Base-by-base conservation (phyloP, 1,284 basidiomycete species). In the Sporisorium scitamineum region DNA sequence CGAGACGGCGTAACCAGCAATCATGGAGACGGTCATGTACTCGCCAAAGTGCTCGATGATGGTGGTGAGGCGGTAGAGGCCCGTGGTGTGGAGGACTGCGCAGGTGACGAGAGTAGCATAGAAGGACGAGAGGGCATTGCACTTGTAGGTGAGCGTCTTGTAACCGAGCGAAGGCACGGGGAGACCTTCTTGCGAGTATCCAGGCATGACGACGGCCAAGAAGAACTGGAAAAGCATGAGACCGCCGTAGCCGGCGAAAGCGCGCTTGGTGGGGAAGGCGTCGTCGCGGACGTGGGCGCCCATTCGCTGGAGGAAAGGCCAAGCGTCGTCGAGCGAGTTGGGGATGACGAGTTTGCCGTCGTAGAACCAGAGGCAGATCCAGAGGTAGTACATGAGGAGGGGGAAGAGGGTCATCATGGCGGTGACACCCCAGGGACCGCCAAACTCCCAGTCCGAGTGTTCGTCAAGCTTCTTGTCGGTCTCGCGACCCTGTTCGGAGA, bases 1-100 rank as follows among this genome's bases (percentile, higher is more conserved):
- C 44, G 70, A 70, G 66, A 84, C 90, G 42, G 88, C 88, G 80
- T 95, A 97, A 63, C 95, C 94, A 75, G 91, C 93, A 78, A 97
- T 93, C 89, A 97, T 96, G 18, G 92, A 91, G 50, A 97, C 95
- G 16, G 94, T 91, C 95, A 99, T 97, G 85, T 99, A 89, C 79
- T 93, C 91, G 5, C 96, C 96, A 83, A 95, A 97, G 87, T 98
- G 92, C 87, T 97, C 94, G 83, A 99, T 95, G 85, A 99, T 94
- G 86, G 93, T 91, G 14, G 93, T 95, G 61, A 99, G 90, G 68
- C 93, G 91, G 90, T 97, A 97, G 81, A 93, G 89, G 80, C 91
- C 89, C 59, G 90, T 90, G 86, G 90, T 90, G 87, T 99, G 95
- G 14, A 98, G 90, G 41, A 87, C 87, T 47, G 89, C 90, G 53